phyloP scores from a whole-genome alignment of 1,284 basidiomycete genomes.

The Exobasidium cylindrosporum region DNA sequence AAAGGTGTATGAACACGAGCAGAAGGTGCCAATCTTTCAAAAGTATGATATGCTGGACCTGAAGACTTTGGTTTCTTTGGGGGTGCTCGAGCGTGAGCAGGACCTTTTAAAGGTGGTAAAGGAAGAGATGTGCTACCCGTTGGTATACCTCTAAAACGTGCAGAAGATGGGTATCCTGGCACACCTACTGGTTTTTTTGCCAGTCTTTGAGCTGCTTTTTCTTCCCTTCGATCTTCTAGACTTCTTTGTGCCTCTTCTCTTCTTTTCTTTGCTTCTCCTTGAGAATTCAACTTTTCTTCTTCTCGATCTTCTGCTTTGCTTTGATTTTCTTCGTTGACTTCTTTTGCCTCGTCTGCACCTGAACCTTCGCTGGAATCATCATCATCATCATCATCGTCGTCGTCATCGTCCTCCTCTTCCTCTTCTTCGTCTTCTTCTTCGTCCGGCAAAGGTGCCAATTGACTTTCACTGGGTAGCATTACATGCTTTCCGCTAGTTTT shows the following conservation, averaged over 20 bases:
- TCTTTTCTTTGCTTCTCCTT: slow-evolving; percentile 3
- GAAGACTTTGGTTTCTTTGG: slow-evolving; percentile 23
- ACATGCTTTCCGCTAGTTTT: slow-evolving; percentile 91
- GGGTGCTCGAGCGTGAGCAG: slow-evolving; percentile 18
- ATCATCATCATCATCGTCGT: slow-evolving; percentile 44
- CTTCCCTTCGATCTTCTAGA: slow-evolving; percentile 2
- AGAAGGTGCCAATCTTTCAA: slow-evolving; percentile 49
- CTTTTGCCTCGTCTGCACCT: slow-evolving; percentile 20
- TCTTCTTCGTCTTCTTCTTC: slow-evolving; percentile 57
- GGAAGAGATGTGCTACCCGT: neutral
- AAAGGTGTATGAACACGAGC: slow-evolving; percentile 39
- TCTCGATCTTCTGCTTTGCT: neutral
- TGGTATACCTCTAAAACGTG: neutral
- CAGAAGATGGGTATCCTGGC: neutral
- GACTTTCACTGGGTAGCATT: slow-evolving; percentile 81
- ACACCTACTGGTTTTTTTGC: slow-evolving; percentile 10
- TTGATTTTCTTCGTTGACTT: slow-evolving; percentile 17
- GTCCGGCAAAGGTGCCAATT: slow-evolving; percentile 71
- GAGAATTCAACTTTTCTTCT: neutral
- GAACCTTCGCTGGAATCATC: slow-evolving; percentile 51
- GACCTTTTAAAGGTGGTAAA: neutral
- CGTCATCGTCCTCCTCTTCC: slow-evolving; percentile 43
- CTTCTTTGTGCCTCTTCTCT: slow-evolving; percentile 6
- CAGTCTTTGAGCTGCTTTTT: neutral
- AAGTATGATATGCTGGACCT: slow-evolving; percentile 50